Conservation (phyloP, 1,139 yeast species). For the Suhomyces terraborum region DNA sequence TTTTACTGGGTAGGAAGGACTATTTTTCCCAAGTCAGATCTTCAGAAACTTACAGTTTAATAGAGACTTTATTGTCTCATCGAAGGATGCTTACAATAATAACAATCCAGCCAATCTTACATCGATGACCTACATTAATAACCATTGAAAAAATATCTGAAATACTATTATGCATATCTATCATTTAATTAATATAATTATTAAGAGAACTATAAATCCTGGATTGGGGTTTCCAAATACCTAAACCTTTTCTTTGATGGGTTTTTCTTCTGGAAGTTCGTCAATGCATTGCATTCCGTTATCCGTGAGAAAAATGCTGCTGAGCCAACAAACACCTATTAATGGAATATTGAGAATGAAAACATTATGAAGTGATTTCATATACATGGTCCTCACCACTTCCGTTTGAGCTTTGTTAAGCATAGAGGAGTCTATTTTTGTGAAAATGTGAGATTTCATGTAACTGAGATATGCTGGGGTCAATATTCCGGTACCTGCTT, state of each 20-base stretch:
- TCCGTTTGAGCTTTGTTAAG: slow-evolving; percentile 16
- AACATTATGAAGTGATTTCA: slow-evolving; percentile 20
- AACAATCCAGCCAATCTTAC: no score
- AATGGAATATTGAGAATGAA: slow-evolving; percentile 23
- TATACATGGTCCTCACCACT: slow-evolving; percentile 21
- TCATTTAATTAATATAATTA: neutral
- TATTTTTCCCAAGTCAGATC: neutral
- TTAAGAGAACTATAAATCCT: no score
- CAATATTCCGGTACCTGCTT: slow-evolving; percentile 11
- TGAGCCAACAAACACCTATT: slow-evolving; percentile 20
- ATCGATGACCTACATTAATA: no score
- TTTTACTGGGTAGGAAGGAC: no score
- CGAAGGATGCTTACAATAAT: no score
- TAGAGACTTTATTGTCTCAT: no score
- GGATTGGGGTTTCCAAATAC: slow-evolving; percentile 3
- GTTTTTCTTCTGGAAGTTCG: slow-evolving; percentile 14
- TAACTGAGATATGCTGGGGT: slow-evolving; percentile 15
- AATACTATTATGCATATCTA: no score
- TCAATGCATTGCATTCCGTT: slow-evolving; percentile 24
- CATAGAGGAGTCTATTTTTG: slow-evolving; percentile 16
- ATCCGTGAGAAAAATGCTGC: slow-evolving; percentile 20
- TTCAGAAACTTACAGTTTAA: no score
- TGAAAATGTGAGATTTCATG: slow-evolving; percentile 20
- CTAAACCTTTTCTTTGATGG: slow-evolving; percentile 10
- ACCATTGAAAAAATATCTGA: no score